Percentiles rank a stretch among this genome's conserved stretches.
Evolutionary conservation across 2,329 filamentous ascomycete species (phyloP).

Genomic region (Monilinia fructicola): DNA sequence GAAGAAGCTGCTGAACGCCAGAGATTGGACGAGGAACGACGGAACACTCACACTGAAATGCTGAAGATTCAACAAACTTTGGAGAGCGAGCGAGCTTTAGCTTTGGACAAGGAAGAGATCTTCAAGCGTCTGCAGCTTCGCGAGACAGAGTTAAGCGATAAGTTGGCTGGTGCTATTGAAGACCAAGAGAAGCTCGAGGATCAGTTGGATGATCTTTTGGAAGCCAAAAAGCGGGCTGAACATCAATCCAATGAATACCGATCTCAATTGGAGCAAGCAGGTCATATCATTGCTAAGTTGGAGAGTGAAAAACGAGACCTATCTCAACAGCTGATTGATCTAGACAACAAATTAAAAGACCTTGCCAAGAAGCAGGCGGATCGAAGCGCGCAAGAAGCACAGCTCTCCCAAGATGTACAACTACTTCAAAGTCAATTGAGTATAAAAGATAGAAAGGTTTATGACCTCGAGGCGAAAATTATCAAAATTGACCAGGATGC

Average conservation of each 20-base stretch:
- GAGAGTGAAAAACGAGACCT: conserved; percentile 84
- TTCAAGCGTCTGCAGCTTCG: conserved; percentile 92
- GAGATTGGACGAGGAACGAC: conserved; percentile 84
- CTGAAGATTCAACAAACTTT: conserved; percentile 88
- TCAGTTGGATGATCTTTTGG: conserved; percentile 84
- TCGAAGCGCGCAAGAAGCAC: conserved; percentile 72
- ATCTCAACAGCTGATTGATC: conserved; percentile 61
- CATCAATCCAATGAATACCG: conserved; percentile 78
- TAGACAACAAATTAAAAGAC: conserved; percentile 70
- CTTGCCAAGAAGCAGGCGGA: conserved; percentile 70
- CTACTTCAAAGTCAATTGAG: conserved; percentile 88
- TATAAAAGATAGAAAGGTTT: conserved; percentile 84
- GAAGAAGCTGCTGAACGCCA: conserved; percentile 72
- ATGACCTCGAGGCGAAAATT: conserved; percentile 82
- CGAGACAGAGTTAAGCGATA: conserved; percentile 90
- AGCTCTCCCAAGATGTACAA: conserved; percentile 78
- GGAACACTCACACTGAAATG: conserved; percentile 83
- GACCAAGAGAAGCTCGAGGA: conserved; percentile 94
- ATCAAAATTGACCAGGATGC: conserved; percentile 84
- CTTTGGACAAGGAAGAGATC: conserved; percentile 97
- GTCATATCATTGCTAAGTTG: conserved; percentile 77
- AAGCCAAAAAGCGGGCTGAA: conserved; percentile 85
- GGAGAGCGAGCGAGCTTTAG: conserved; percentile 92
- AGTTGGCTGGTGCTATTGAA: conserved; percentile 84
- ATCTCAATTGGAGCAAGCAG: conserved; percentile 86